phyloP scores from a whole-genome alignment of 495 filamentous ascomycete species.

The Penicillium desertorum region DNA sequence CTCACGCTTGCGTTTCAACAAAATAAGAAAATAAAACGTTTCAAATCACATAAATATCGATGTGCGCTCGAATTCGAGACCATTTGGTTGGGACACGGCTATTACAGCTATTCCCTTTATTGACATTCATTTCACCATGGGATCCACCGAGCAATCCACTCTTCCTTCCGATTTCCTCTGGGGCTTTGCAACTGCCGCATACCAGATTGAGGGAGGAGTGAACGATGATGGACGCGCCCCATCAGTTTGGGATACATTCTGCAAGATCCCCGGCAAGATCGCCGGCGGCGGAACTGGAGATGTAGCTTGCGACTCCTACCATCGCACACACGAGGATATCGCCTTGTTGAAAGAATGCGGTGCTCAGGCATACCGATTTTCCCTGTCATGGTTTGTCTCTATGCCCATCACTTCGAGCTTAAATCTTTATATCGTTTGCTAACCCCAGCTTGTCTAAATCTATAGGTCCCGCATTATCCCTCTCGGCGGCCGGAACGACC shows the following conservation, averaged over 20 bases:
- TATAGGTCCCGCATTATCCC: constrained; percentile 69
- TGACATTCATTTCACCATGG: constrained; percentile 27
- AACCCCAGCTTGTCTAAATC: not conserved
- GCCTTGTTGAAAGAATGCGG: constrained; percentile 64
- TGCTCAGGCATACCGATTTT: constrained; percentile 70
- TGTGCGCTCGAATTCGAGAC: not conserved
- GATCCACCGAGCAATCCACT: constrained; percentile 35
- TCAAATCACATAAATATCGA: constrained; percentile 12
- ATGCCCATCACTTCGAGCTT: constrained; percentile 39
- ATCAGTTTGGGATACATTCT: constrained; percentile 79
- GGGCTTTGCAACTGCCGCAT: constrained; percentile 81
- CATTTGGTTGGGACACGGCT: constrained; percentile 1
- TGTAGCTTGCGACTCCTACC: constrained; percentile 75
- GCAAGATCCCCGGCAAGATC: constrained; percentile 70
- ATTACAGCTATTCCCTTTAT: constrained; percentile 31
- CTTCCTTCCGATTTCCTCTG: constrained; percentile 75
- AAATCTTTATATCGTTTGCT: not conserved
- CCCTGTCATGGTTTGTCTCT: constrained; percentile 68
- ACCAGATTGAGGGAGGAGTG: constrained; percentile 73
- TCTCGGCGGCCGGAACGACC: constrained; percentile 48
- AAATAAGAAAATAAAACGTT: constrained; percentile 3
- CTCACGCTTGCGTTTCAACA: constrained; percentile 5
- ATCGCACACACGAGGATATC: constrained; percentile 71
- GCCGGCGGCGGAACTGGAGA: constrained; percentile 67
- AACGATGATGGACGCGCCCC: constrained; percentile 67